Base-by-base conservation (phyloP, 2,329 filamentous ascomycete species). In the Leptodontidium sp. region DNA sequence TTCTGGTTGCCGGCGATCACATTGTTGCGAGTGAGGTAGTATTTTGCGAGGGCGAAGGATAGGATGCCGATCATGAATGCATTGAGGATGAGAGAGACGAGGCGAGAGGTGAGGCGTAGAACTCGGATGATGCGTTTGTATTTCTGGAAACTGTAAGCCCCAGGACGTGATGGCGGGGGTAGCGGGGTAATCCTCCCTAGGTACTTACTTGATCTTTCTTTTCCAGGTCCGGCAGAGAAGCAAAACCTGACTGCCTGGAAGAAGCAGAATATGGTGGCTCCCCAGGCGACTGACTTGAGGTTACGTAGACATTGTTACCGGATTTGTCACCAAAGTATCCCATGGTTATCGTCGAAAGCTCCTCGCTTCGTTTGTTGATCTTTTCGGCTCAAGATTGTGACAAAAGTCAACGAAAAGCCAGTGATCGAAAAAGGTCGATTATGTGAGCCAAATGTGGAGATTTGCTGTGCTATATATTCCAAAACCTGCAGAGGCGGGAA, bases 281-380 rank as follows among this genome's bases (percentile, higher is more conserved):
- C 32, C 64, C 65, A 11, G 61, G 32, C 6, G 55, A 53, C 57
- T 38, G 24, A 38, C 38, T 32, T 9, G 70, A 58, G 87, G 1
- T 83, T 85, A 76, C 89, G 87, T 66, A 88, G 52, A 59, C 40
- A 21, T 32, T 65, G 88, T 11, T 40, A 21, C 45, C 26, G 4
- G 53, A 49, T n/a, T 67, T 71, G 29, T 69, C 45, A 17, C 53
- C 61, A 52, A 65, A 67, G 55, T 65, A 68, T 17, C 53, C 66
- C 69, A 70, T 70, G 6, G n/a, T 57, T 4, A 40, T 40, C 38
- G 38, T 40, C 38, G 8, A 40, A 32, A 6, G 29, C 29, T 32
- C 3, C 29, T 32, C 29, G 29, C 29, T 32, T 32, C 29, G 29
- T 6, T 32, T 1, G 29, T 32, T 32, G 3, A 32, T 32, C 21